Conservation (phyloP, 2,329 filamentous ascomycete genomes). For the Trichoderma sp. region DNA sequence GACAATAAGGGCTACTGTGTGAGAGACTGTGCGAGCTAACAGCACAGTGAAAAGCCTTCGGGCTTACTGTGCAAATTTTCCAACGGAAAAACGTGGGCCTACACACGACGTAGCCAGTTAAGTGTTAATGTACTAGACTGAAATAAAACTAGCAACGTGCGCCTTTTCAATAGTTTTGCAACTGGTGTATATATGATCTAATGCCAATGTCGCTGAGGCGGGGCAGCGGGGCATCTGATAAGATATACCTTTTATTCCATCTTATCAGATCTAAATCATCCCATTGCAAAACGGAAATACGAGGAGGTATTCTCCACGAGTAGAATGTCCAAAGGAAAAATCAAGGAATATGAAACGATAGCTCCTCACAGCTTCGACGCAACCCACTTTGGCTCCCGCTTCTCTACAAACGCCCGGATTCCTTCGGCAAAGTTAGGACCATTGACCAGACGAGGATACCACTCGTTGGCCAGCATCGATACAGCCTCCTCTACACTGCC, state of each 20-base stretch:
- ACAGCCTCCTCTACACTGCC: constrained; percentile 3
- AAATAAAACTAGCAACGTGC: neutral
- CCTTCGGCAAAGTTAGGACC: neutral
- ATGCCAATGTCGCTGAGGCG: neutral
- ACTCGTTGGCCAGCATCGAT: neutral
- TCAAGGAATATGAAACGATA: neutral
- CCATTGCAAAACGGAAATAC: neutral
- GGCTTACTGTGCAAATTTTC: neutral
- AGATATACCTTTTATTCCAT: neutral
- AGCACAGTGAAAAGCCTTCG: neutral
- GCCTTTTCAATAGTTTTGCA: neutral
- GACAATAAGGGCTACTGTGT: neutral
- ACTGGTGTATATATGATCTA: neutral
- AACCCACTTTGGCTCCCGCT: neutral
- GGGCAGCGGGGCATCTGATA: neutral
- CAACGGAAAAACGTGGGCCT: neutral
- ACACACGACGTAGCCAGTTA: neutral
- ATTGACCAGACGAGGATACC: neutral
- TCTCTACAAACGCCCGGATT: constrained; percentile 4
- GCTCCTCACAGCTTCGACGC: neutral
- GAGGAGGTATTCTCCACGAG: neutral
- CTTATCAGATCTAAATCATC: neutral
- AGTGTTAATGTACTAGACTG: neutral
- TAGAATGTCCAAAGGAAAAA: neutral
- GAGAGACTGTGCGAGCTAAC: neutral